Evolutionary conservation across 2,329 filamentous ascomycete species (phyloP), one percentile per base, ranked within the genome.

Genomic region (Pyrenophora seminiperda): DNA sequence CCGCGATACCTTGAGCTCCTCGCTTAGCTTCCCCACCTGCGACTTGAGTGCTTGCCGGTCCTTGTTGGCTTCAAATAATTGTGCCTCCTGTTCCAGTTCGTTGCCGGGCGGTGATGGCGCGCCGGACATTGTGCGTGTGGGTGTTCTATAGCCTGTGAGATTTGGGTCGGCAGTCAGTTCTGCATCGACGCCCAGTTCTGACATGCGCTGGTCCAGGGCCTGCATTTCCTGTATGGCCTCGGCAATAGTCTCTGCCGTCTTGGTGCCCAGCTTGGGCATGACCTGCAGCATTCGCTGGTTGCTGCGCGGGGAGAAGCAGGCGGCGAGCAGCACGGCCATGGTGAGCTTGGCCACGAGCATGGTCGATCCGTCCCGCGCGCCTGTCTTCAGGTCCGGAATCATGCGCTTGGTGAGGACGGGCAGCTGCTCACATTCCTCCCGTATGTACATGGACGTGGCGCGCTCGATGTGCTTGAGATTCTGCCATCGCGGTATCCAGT

Each of bases 401-500:
- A 74, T 66, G 61, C 70, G 59, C 60, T 68, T 71, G 51, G 62
- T 71, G 41, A 75, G 58, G 46, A 75, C 66, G 53, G 72, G 65
- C 50, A 73, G 71, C 66, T 74, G 67, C 47, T 66, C 67, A 63
- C 72, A 72, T 53, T 75, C 73, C 50, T 80, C 78, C 14, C 77
- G 72, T 45, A 80, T 76, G 65, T 79, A 81, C 19, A 76, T 73
- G 19, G 76, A 75, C 45, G 79, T 72, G 58, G 75, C 69, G 32
- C 76, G 75, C 60, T 79, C 76, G 56, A 80, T 73, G 54, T 79
- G 75, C 63, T 80, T 80, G 50, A 80, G 62, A 56, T 80, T 80
- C 71, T 80, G 78, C 78, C 78, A 80, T 72, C 75, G 71, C 38
- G 76, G 73, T 41, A 79, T 79, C 78, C 78, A 81, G 54, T 78